These are phyloP conservation scores for Torulaspora maleeae DNA, from an alignment of 805 yeast species.

Conservation along the genomic window DNA sequence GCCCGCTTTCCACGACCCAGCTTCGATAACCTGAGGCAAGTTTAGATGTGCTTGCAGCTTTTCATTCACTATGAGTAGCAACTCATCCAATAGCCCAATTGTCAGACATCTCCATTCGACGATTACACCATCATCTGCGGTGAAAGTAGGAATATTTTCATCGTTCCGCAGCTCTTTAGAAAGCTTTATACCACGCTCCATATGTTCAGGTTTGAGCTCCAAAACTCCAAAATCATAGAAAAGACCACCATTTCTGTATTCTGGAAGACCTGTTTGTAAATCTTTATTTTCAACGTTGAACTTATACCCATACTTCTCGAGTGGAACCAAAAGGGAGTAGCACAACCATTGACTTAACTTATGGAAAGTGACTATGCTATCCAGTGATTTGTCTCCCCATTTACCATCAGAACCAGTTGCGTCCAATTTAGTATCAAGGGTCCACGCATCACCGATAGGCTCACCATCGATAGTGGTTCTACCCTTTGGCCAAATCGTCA, in stretches of 20 bases:
- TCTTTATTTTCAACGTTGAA: slow-evolving; percentile 38
- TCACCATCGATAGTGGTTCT: slow-evolving; percentile 48
- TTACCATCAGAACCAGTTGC: slow-evolving; percentile 11
- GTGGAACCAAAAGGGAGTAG: slow-evolving; percentile 53
- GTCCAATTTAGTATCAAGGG: slow-evolving; percentile 36
- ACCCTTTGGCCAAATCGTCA: slow-evolving; percentile 59
- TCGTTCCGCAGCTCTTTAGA: slow-evolving; percentile 31
- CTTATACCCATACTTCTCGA: slow-evolving; percentile 42
- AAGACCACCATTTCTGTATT: slow-evolving; percentile 61
- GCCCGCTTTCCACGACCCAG: slow-evolving; percentile 67
- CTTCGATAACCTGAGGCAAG: slow-evolving; percentile 59
- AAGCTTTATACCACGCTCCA: slow-evolving; percentile 38
- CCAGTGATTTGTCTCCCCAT: slow-evolving; percentile 28
- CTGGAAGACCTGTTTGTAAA: slow-evolving; percentile 54
- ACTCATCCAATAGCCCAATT: slow-evolving; percentile 50
- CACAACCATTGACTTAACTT: slow-evolving; percentile 65
- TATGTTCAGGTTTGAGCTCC: slow-evolving; percentile 41
- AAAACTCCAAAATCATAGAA: slow-evolving; percentile 53
- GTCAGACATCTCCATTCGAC: slow-evolving; percentile 67
- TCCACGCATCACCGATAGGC: slow-evolving; percentile 63
- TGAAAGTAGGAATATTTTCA: slow-evolving; percentile 44
- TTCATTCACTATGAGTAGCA: slow-evolving; percentile 49
- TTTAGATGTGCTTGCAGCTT: slow-evolving; percentile 39
- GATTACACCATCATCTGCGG: slow-evolving; percentile 53
- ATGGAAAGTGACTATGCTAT: slow-evolving; percentile 54